phyloP scores from a whole-genome alignment of 2,329 filamentous ascomycete species.

The Phoma herbarum region DNA sequence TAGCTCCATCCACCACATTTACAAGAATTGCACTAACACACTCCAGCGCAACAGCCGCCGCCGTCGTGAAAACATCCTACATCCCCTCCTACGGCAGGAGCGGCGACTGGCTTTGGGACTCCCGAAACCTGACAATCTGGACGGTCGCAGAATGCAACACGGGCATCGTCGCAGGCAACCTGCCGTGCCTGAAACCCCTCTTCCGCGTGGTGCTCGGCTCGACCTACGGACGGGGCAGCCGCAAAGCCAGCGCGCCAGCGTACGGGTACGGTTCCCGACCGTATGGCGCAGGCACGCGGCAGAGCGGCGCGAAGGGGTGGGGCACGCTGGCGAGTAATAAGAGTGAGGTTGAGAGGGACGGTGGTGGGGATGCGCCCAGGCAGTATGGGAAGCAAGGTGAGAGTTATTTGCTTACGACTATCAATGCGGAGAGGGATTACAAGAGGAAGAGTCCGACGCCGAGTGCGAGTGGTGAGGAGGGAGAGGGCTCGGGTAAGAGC shows the following conservation, averaged over 20 bases:
- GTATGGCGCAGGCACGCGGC: slow-evolving; percentile 31
- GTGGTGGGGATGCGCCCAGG: background rate
- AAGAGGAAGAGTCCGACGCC: background rate
- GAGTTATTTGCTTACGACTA: slow-evolving; percentile 22
- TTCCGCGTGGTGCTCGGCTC: slow-evolving; percentile 50
- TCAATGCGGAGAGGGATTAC: slow-evolving; percentile 14
- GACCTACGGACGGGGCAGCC: slow-evolving; percentile 38
- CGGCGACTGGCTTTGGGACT: slow-evolving; percentile 53
- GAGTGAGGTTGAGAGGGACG: background rate
- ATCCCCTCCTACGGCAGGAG: slow-evolving; percentile 49
- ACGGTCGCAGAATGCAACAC: slow-evolving; percentile 56
- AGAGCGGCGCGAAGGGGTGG: slow-evolving; percentile 21
- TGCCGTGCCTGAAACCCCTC: slow-evolving; percentile 56
- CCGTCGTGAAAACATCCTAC: slow-evolving; percentile 52
- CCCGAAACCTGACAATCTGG: slow-evolving; percentile 59
- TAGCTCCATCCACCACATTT: too few species aligned
- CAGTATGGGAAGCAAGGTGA: slow-evolving; percentile 8
- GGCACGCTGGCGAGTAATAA: slow-evolving; percentile 15
- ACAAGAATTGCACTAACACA: background rate
- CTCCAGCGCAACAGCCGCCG: slow-evolving; percentile 50
- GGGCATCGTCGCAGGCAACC: slow-evolving; percentile 55
- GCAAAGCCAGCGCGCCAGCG: slow-evolving; percentile 21
- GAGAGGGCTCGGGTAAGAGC: slow-evolving; percentile 11
- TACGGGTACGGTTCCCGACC: slow-evolving; percentile 14
- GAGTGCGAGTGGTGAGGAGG: slow-evolving; percentile 5